Base-by-base conservation (phyloP, 2,329 filamentous ascomycete genomes). In the Grosmannia clavigera region DNA sequence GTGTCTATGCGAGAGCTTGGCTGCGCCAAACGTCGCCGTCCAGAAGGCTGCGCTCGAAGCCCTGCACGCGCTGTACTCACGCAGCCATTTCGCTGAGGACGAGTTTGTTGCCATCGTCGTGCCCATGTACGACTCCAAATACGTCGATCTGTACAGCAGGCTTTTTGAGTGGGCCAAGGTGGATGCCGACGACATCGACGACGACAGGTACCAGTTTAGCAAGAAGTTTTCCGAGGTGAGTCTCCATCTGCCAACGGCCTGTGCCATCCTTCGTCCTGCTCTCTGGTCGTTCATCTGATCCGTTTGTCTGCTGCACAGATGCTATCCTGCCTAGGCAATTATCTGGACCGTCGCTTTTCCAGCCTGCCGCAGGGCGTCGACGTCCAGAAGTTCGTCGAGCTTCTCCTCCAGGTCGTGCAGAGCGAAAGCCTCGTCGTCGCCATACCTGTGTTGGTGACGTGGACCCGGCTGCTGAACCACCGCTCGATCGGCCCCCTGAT, bases 151-250 rank as follows among this genome's bases (percentile, higher is more conserved):
- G 9, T 83, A 92, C 66, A 82, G 81, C 63, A 82, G 85, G 61
- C 78, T 96, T 14, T 91, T 90, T 67, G 83, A 87, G 63, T 94
- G 89, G 88, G 89, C 90, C 22, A 56, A 84, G 12, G 85, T 92
- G 52, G 87, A 91, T 64, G 82, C 90, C 3, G 82, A 89, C 61
- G 87, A 96, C 66, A 84, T 96, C 61, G 89, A 96, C 65, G 90
- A 96, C 68, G 86, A 91, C 68, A 95, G 91, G 70, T 97, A 99
- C 70, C 84, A 90, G 60, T 84, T 96, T 66, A 85, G 89, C 50
- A 97, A 97, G 75, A 96, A 95, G 72, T 83, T 97, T 55, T 91
- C 92, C 1, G 94, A 99, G 81, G 88, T 91, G 78, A 65, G 74
- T 51, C 33, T 25, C 31, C 27, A 6, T 46, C 43, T 46, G 43